Evolutionary conservation across 805 yeast genomes (phyloP), one percentile per base, ranked within the genome.

Genomic region (Naumovozyma castellii): DNA sequence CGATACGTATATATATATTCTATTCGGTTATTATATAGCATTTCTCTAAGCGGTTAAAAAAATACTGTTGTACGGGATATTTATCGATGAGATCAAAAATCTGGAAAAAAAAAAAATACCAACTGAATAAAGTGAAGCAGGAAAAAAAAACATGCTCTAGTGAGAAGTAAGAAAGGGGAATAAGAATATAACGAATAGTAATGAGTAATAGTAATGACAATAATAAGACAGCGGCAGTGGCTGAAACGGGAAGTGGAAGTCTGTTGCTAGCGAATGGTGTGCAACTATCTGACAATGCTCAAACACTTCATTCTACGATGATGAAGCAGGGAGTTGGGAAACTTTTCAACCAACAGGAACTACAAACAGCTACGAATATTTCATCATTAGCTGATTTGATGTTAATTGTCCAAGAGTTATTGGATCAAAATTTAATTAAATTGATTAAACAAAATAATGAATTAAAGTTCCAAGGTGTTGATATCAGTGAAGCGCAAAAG

Each of bases 391-490:
- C 53, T 35, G 75, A 73, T 38, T 51, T 75, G 34, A 65, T 75
- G 65, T 53, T 56, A 5, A 50, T 71, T 32, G 70, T 73, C 1
- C 81, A 78, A 53, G 73, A 72, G 41, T 59, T 77, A 32, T 54
- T 75, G 40, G 68, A 74, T 52, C 68, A 69, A 43, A 79, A 80
- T 47, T 66, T 84, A 43, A 69, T 86, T 38, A 83, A 84, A 57
- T 64, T 85, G 43, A 71, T 80, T 18, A 82, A 78, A 50, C 76
- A 71, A 45, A 80, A 80, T 41, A 81, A 73, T 43, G 82, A 69
- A 44, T 68, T 81, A 44, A 71, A 72, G 54, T 92, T 87, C 63
- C 84, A 82, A 56, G 86, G 88, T 1, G 81, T 85, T 2, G 70
- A 79, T 5, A 62, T 69, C 32, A 66, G 73, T 10, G 96, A 87